phyloP scores from a whole-genome alignment of 495 filamentous ascomycete genomes.

The Pyrenula massariospora region DNA sequence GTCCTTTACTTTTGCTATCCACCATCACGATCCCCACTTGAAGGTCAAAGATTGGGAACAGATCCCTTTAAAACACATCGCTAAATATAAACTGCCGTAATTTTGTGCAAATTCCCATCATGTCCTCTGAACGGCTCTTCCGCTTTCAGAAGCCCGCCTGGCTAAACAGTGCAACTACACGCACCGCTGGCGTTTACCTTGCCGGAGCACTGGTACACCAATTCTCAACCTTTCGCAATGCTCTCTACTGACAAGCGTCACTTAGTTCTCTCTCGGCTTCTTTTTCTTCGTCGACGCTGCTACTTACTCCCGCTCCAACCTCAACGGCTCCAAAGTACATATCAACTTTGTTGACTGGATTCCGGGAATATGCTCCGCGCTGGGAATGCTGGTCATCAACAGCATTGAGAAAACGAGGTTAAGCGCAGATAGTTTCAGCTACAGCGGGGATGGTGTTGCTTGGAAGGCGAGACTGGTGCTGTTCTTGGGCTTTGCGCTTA shows the following conservation, averaged over 20 bases:
- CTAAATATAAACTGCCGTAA: too few relatives aligned
- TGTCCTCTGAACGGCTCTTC: conserved; percentile 45
- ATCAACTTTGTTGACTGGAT: conserved; percentile 98
- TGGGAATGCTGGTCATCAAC: conserved; percentile 99
- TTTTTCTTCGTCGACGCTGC: conserved; percentile 92
- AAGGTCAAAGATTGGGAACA: too few relatives aligned
- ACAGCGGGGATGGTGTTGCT: conserved; percentile 75
- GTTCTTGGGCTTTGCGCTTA: conserved; percentile 86
- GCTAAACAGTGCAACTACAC: conserved; percentile 75
- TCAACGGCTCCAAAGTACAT: conserved; percentile 73
- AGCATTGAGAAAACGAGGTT: conserved; percentile 88
- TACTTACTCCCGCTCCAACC: conserved; percentile 67
- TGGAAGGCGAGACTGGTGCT: conserved; percentile 95
- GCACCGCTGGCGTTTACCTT: conserved; percentile 73
- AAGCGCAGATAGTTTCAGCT: conserved; percentile 75
- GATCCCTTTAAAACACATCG: too few relatives aligned
- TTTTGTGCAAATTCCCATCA: background rate
- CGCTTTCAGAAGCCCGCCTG: conserved; percentile 75
- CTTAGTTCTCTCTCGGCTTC: conserved; percentile 90
- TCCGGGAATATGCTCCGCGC: conserved; percentile 81
- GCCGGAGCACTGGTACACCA: conserved; percentile 72
- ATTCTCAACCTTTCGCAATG: background rate
- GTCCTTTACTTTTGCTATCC: background rate
- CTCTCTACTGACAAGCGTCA: background rate
- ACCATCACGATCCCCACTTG: too few relatives aligned